Evolutionary conservation across 352 stramenopile genomes (phyloP), one percentile per base, ranked within the genome.

Genomic region (Peronospora destructor): DNA sequence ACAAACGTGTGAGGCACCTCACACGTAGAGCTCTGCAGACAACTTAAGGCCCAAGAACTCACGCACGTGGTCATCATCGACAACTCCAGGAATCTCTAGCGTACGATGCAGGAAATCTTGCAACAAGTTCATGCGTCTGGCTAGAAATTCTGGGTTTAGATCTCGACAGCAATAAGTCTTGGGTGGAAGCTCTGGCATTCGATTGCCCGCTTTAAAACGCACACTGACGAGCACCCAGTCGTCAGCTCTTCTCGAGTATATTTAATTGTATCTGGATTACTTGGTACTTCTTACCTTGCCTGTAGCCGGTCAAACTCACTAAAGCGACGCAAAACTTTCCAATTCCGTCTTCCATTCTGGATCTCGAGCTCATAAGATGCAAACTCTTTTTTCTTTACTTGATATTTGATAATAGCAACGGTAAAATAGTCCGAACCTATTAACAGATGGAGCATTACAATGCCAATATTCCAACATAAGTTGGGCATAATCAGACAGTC

Each of bases 161-260:
- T 89, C 78, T 19, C 73, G 73, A 38, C 78, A 85, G 58, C 71
- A 85, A 41, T 71, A 85, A 1, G 78, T 85, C 47, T 87, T 89
- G 12, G 75, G 71, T 9, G 78, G 78, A 56, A 85, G 34, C 16
- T 70, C 33, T 4, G 74, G 74, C 14, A 85, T 49, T 44, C 68
- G 57, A 2, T 64, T 44, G n/a, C 62, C 69, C 30, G 60, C 67
- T 49, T 71, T 77, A 37, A 75, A 61, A 40, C 61, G 57, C 47
- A 85, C 66, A 52, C 71, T 82, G 34, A 28, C n/a, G n/a, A 42
- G 10, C 49, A 47, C n/a, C n/a, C 19, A 35, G 35, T 21, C 16
- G 45, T 68, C 25, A 63, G 51, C 12, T 17, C 6, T 21, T 33
- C 28, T 7, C 13, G 21, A 4, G 3, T 26, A 6, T 26, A 4